Percentiles rank a stretch among this genome's conserved stretches.
Conservation (phyloP, 345 rosid genomes). For the Crucihimalaya himalaica region DNA sequence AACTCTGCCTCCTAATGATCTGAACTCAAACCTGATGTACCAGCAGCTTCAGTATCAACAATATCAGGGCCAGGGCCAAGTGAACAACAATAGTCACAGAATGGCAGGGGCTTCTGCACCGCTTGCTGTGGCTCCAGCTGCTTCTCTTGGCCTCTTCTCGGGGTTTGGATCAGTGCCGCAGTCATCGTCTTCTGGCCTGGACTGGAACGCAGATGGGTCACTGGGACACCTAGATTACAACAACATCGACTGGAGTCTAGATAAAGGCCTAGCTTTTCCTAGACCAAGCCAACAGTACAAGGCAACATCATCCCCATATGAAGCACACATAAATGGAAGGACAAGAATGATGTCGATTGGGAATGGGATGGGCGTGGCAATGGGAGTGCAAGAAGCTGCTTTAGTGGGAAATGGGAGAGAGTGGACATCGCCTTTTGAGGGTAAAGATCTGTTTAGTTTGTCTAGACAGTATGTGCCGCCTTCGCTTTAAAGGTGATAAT, state of each 20-base stretch:
- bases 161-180: slow-evolving; percentile 55
- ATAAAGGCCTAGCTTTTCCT: slow-evolving; percentile 52
- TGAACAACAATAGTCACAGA: slow-evolving; percentile 46
- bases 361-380: slow-evolving; percentile 41
- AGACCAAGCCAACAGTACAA: slow-evolving; percentile 49
- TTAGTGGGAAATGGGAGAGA: slow-evolving; percentile 57
- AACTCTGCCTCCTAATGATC: slow-evolving; percentile 44
- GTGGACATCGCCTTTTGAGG: slow-evolving; percentile 94
- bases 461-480: slow-evolving; percentile 68
- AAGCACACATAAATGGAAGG: slow-evolving; percentile 48
- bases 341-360: slow-evolving; percentile 48
- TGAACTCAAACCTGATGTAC: slow-evolving; percentile 53
- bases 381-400: slow-evolving; percentile 50
- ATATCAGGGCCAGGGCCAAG: slow-evolving; percentile 63
- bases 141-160: slow-evolving; percentile 91
- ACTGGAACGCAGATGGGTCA: slow-evolving; percentile 72
- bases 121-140: slow-evolving; percentile 67
- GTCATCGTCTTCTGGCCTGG: slow-evolving; percentile 63
- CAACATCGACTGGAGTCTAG: slow-evolving; percentile 84
- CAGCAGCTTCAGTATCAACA: slow-evolving; percentile 63
- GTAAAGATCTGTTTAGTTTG: slow-evolving; percentile 84
- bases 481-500: slow-evolving; percentile 29
- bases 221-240: slow-evolving; percentile 63
- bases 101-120: slow-evolving; percentile 37
- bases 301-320: slow-evolving; percentile 45